A percentile compares a stretch with the other conserved stretches of the same genome.
Conservation (phyloP, 208 protist species). For the Naegleria fowleri region DNA sequence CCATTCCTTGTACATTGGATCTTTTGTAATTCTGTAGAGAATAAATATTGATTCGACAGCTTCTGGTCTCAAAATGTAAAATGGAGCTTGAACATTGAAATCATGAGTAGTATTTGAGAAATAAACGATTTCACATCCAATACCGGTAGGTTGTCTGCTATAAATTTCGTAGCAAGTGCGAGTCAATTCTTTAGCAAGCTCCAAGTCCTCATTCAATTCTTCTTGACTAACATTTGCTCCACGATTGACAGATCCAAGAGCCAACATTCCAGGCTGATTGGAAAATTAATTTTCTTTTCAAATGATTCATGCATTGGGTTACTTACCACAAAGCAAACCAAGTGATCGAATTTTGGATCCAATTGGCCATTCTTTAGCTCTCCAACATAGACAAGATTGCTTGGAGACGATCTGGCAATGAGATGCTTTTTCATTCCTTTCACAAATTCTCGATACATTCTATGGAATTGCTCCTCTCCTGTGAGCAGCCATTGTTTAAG, state of each 20-base stretch:
- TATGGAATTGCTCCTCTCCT: not conserved
- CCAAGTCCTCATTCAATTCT: constrained; percentile 10
- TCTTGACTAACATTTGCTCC: not conserved
- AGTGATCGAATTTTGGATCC: constrained; percentile 20
- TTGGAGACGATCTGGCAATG: not conserved
- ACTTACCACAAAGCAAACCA: constrained; percentile 27
- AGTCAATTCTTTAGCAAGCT: constrained; percentile 42
- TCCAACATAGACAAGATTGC: not conserved
- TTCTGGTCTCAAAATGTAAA: constrained; percentile 57
- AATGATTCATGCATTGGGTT: not conserved
- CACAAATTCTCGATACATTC: not conserved
- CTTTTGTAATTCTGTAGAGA: constrained; percentile 52
- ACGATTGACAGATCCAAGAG: not conserved
- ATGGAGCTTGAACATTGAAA: not conserved
- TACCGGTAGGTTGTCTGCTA: constrained; percentile 41
- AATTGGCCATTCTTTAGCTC: not conserved
- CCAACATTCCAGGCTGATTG: constrained; percentile 1
- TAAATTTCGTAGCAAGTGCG: constrained; percentile 56
- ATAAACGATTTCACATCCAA: constrained; percentile 47
- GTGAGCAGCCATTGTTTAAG: constrained; percentile 24
- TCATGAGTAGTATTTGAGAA: not conserved
- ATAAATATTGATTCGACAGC: constrained; percentile 63
- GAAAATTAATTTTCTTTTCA: not conserved
- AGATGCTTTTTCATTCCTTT: not conserved
- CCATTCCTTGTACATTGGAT: constrained; percentile 59